A percentile compares a stretch with the other conserved stretches of the same genome.
Evolutionary conservation across 1,284 basidiomycete genomes (phyloP).

Genomic region (Grifola frondosa): DNA sequence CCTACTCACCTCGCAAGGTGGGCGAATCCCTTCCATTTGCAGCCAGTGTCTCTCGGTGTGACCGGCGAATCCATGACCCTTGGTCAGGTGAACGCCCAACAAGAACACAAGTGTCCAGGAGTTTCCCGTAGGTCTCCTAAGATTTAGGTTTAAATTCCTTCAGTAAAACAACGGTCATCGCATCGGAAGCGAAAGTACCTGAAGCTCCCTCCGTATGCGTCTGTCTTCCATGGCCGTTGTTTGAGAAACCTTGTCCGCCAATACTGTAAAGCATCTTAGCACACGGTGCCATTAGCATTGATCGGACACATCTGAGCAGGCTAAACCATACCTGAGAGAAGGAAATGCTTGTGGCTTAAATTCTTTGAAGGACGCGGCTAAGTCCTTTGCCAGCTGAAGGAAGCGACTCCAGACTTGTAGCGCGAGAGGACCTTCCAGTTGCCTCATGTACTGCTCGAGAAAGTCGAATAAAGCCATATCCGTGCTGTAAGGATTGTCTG

Average conservation of each 20-base stretch:
- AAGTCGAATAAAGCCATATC: conserved; percentile 78
- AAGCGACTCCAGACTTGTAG: conserved; percentile 89
- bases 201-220: conserved; percentile 86
- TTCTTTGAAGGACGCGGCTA: conserved; percentile 60
- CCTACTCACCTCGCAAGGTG: conserved; percentile 43
- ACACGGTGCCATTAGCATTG: no score
- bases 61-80: conserved; percentile 76
- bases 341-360: conserved; percentile 75
- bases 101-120: conserved; percentile 82
- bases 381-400: conserved; percentile 79
- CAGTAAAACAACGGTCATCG: not conserved
- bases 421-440: conserved; percentile 86
- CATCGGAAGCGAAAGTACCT: conserved; percentile 47
- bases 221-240: conserved; percentile 90
- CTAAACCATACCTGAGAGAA: conserved; percentile 68
- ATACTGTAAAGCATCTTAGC: conserved; percentile 71
- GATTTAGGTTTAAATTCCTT: not conserved
- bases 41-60: conserved; percentile 54
- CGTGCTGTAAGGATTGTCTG: conserved; percentile 42
- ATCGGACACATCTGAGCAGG: no score
- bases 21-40: conserved; percentile 73
- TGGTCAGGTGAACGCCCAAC: conserved; percentile 76
- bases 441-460: conserved; percentile 83
- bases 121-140: conserved; percentile 82
- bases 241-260: conserved; percentile 85